phyloP scores from a whole-genome alignment of 2,329 filamentous ascomycete genomes.

The Cladosporium halotolerans region DNA sequence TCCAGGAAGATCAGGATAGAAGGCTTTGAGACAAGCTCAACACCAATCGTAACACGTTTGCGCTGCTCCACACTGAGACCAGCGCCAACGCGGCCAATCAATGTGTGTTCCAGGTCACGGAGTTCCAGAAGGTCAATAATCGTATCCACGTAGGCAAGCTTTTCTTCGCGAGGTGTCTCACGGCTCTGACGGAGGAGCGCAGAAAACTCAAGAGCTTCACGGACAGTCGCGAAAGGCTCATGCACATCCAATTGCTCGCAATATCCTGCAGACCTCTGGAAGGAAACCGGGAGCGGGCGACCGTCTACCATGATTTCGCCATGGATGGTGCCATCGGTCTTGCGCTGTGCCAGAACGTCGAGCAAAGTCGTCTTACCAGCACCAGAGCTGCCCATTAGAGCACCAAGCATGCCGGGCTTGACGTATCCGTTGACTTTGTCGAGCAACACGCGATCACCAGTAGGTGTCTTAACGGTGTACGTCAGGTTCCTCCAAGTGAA shows the following conservation, averaged over 20 bases:
- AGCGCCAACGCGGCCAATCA: slow-evolving; percentile 53
- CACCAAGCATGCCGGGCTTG: slow-evolving; percentile 68
- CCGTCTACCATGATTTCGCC: slow-evolving; percentile 44
- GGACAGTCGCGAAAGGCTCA: slow-evolving; percentile 59
- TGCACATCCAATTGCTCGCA: slow-evolving; percentile 63
- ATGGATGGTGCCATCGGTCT: slow-evolving; percentile 39
- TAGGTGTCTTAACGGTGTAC: slow-evolving; percentile 59
- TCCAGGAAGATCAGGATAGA: slow-evolving; percentile 60
- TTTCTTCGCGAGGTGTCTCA: slow-evolving; percentile 53
- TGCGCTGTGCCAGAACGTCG: slow-evolving; percentile 38
- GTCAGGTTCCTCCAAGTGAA: slow-evolving; percentile 82
- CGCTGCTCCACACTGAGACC: slow-evolving; percentile 51
- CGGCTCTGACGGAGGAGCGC: slow-evolving; percentile 57
- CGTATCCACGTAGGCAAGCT: slow-evolving; percentile 61
- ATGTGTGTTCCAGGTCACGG: slow-evolving; percentile 59
- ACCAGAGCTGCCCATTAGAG: slow-evolving; percentile 74
- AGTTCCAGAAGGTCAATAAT: slow-evolving; percentile 60
- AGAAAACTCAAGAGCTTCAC: slow-evolving; percentile 61
- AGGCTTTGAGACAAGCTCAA: slow-evolving; percentile 52
- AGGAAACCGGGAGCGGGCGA: slow-evolving; percentile 34
- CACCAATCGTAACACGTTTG: slow-evolving; percentile 52
- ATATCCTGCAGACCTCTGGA: slow-evolving; percentile 50
- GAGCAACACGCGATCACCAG: slow-evolving; percentile 43
- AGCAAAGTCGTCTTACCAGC: slow-evolving; percentile 37
- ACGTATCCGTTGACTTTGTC: slow-evolving; percentile 65